These are phyloP conservation scores for Neckera pumila DNA, from an alignment of 225 moss, liverwort and hornwort species.

Conservation along the genomic window DNA sequence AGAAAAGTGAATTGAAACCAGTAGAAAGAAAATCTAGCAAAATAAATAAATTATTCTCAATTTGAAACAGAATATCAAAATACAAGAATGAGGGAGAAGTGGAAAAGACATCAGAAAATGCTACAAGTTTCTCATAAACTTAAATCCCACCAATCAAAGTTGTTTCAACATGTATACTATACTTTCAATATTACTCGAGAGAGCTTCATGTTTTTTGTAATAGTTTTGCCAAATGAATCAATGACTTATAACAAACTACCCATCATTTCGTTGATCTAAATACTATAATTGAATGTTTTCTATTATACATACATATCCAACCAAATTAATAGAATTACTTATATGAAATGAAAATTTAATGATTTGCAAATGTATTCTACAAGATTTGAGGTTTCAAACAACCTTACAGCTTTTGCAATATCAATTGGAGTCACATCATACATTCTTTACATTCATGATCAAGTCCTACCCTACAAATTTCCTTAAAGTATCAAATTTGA, in stretches of 20 bases:
- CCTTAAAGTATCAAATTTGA: not conserved
- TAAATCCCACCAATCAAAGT: not conserved
- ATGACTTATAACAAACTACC: not conserved
- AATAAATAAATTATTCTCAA: not conserved
- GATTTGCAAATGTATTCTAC: not conserved
- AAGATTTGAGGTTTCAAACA: not conserved
- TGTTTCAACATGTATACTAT: not conserved
- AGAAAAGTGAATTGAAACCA: not conserved
- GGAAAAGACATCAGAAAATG: not conserved
- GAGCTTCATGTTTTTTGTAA: not conserved
- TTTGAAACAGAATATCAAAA: not conserved
- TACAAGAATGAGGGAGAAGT: fast-evolving
- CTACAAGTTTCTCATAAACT: not conserved
- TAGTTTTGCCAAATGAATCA: not conserved
- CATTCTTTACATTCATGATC: not conserved
- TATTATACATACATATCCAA: not conserved
- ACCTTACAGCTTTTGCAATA: not conserved
- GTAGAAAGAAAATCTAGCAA: not conserved
- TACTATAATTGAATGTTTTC: not conserved
- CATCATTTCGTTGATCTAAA: not conserved
- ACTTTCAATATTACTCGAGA: not conserved
- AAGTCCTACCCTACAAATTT: not conserved
- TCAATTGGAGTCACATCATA: not conserved
- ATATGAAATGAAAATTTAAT: not conserved
- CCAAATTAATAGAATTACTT: not conserved